These are phyloP conservation scores for Rubia yunnanensis DNA, from an alignment of 257 asterid species.

Conservation along the genomic window DNA sequence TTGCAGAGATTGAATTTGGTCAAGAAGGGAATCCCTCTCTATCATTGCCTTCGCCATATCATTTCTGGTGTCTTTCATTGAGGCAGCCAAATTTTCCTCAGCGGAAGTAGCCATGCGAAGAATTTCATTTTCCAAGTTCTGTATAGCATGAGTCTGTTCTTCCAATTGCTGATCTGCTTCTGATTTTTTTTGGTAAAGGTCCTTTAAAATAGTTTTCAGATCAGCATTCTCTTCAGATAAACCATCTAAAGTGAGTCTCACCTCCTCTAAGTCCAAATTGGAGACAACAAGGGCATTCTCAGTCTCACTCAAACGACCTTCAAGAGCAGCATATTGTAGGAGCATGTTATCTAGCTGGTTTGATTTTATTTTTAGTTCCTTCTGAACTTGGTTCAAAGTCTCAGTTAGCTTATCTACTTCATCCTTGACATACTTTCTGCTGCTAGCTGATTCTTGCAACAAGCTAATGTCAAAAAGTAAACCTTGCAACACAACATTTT, in stretches of 20 bases:
- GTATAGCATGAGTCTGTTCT: constrained; percentile 49
- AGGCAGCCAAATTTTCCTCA: constrained; percentile 34
- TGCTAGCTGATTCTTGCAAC: constrained; percentile 79
- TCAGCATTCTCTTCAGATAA: constrained; percentile 56
- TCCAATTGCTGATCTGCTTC: constrained; percentile 52
- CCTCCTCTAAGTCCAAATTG: constrained; percentile 43
- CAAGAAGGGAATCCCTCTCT: constrained; percentile 60
- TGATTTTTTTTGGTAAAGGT: constrained; percentile 55
- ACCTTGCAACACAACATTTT: constrained; percentile 61
- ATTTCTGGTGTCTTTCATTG: constrained; percentile 32
- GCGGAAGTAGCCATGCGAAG: constrained; percentile 43
- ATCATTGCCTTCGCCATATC: constrained; percentile 36
- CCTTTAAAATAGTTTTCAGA: constrained; percentile 48
- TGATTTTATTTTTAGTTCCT: constrained; percentile 48
- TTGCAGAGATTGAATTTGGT: constrained; percentile 51
- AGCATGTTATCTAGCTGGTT: constrained; percentile 41
- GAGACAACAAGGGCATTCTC: constrained; percentile 40
- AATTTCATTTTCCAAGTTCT: constrained; percentile 63
- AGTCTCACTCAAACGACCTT: constrained; percentile 44
- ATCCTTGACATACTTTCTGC: constrained; percentile 59
- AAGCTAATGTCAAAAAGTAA: constrained; percentile 75
- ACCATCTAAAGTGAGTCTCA: constrained; percentile 34
- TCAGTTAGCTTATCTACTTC: constrained; percentile 48
- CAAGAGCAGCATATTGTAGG: constrained; percentile 42
- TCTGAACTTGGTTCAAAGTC: constrained; percentile 44